A percentile compares a stretch with the other conserved stretches of the same genome.
Evolutionary conservation across 768 basidiomycete genomes (phyloP).

Genomic region (Suillus paluster): DNA sequence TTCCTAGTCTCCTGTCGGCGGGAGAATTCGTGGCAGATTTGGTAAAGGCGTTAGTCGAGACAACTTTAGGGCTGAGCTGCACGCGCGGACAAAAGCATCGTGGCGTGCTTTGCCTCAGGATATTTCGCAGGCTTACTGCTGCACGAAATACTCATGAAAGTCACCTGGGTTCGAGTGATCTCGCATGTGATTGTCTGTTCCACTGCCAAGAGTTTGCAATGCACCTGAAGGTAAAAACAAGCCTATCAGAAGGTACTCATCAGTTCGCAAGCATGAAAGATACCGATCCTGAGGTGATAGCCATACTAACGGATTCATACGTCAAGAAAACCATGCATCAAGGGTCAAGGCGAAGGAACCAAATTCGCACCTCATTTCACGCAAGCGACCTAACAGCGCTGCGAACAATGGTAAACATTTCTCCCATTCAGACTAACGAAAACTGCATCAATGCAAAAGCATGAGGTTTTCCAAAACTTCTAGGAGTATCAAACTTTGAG

Average conservation of each 20-base stretch:
- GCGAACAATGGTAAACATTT: conserved; percentile 1
- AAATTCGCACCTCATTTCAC: neutral
- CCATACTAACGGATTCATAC: neutral
- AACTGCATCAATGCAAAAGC: neutral
- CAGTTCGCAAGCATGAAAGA: neutral
- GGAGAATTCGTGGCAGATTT: neutral
- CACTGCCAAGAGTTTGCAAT: neutral
- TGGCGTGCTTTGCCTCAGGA: neutral
- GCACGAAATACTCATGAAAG: neutral
- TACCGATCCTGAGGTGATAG: neutral
- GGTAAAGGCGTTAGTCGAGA: neutral
- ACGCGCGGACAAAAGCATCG: neutral
- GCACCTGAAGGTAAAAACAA: neutral
- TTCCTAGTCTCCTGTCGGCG: neutral
- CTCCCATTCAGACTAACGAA: neutral
- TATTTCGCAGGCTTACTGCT: neutral
- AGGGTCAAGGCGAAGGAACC: neutral
- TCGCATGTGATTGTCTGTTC: neutral
- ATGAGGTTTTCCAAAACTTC: neutral
- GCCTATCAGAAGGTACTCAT: conserved; percentile 1
- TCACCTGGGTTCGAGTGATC: conserved; percentile 11
- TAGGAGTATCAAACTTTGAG: conserved; percentile 2
- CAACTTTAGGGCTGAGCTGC: conserved; percentile 1
- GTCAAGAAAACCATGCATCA: conserved; percentile 2
- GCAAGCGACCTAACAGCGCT: neutral